phyloP scores from a whole-genome alignment of 768 basidiomycete species.

The Suillus placidus region DNA sequence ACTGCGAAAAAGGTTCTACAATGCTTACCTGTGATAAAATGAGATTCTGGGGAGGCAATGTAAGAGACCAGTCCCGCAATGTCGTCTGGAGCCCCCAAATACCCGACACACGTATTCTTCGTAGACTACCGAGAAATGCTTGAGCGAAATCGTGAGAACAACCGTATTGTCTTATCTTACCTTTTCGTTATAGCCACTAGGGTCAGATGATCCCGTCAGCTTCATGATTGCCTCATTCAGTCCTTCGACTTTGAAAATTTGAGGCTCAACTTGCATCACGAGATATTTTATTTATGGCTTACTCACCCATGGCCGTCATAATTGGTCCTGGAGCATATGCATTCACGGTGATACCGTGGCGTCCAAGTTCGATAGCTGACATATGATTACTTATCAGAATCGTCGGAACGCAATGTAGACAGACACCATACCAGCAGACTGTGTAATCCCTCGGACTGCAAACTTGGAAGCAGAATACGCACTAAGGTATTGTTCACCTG shows the following conservation, averaged over 20 bases:
- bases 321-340: constrained; percentile 34
- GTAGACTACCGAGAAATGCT: neutral
- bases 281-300: neutral
- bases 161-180: neutral
- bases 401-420: neutral
- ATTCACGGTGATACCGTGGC: constrained; percentile 30
- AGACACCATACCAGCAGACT: constrained; percentile 18
- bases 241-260: neutral
- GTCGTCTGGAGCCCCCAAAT: constrained; percentile 20
- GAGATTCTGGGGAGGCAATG: constrained; percentile 29
- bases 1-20: neutral
- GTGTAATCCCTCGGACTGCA: constrained; percentile 33
- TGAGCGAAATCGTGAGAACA: neutral
- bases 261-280: neutral
- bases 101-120: constrained; percentile 12
- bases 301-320: constrained; percentile 28
- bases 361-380: constrained; percentile 30
- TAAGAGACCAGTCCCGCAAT: constrained; percentile 32
- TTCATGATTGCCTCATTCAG: constrained; percentile 8
- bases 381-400: neutral
- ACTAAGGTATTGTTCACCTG: neutral
- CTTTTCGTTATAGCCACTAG: neutral
- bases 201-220: constrained; percentile 3
- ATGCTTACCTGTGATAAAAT: constrained; percentile 32
- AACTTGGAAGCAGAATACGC: constrained; percentile 37